Percentiles rank a stretch among this genome's conserved stretches.
These are phyloP conservation scores for Ogataea salicorniae DNA, from an alignment of 805 yeast species.

Conservation along the genomic window DNA sequence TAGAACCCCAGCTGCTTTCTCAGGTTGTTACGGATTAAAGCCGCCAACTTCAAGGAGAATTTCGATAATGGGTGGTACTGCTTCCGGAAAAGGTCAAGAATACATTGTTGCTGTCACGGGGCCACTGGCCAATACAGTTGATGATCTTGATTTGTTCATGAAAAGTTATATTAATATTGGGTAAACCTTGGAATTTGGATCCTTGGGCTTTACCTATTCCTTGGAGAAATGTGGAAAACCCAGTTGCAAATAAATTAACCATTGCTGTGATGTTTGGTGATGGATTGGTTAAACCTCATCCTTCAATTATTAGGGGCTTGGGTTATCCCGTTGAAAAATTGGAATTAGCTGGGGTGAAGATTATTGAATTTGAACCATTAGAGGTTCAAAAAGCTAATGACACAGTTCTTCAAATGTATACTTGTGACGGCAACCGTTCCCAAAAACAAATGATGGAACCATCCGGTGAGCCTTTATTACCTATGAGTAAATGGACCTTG, in stretches of 20 bases:
- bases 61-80: conserved; percentile 41
- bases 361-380: conserved; percentile 54
- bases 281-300: conserved; percentile 61
- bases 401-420: conserved; percentile 51
- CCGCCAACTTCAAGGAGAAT: conserved; percentile 61
- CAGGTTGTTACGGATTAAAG: conserved; percentile 56
- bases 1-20: conserved; percentile 62
- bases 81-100: conserved; percentile 60
- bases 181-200: conserved; percentile 57
- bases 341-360: conserved; percentile 51
- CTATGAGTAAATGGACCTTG: conserved; percentile 58
- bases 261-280: conserved; percentile 62
- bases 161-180: conserved; percentile 54
- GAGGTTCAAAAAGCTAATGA: conserved; percentile 54
- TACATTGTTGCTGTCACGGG: conserved; percentile 62
- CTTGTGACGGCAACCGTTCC: conserved; percentile 62
- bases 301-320: conserved; percentile 58
- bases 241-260: conserved; percentile 41
- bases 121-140: conserved; percentile 59
- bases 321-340: conserved; percentile 49
- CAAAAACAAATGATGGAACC: conserved; percentile 46
- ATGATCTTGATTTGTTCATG: conserved; percentile 69
- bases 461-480: conserved; percentile 69
- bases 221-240: conserved; percentile 44
- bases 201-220: conserved; percentile 43